Base-by-base conservation (phyloP, 768 basidiomycete species). In the Pholiota molesta region DNA sequence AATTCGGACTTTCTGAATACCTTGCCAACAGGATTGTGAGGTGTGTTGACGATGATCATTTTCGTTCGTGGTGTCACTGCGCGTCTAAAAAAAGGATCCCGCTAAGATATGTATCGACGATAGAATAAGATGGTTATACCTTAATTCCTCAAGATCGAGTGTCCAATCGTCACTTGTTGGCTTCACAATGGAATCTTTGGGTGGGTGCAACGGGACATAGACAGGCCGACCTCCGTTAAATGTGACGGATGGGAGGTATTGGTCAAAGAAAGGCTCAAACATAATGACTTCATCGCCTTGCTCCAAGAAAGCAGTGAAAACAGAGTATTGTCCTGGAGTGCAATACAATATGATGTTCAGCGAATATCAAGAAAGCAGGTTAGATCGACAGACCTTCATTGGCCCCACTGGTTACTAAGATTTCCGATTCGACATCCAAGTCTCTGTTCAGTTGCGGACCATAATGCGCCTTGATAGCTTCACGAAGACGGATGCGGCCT, bases 221-320 rank as follows among this genome's bases (percentile, higher is more conserved):
- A 98, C 89, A 13, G 96, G 95, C 63, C 86, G 88, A 49, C 95
- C 97, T 31, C 92, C 93, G 68, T 97, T 95, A 85, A 98, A 97
- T 29, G 90, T 91, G 56, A 97, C 90, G 6, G 92, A 94, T 23
- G 95, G 91, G 55, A 95, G 83, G 74, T 95, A 97, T 73, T 98
- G 96, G 71, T 98, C 96, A 71, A 97, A 98, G 82, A 94, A 97
- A 1, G 96, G 97, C 76, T 99, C 97, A 71, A 99, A 96, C 86
- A 98, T 89, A 75, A 99, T 97, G 65, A 99, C 97, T 74, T 99
- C 97, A 70, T 99, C 97, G 3, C 91, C 97, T 39, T 85, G 82
- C 63, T 98, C 90, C 40, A 97, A 76, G 78, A 97, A 98, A 0
- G 97, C 97, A 11, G 88, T 86, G 68, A 97, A 92, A 55, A 95